These are phyloP conservation scores for Asterochloris sp. DNA, from an alignment of 139 green algal species.

Conservation along the genomic window DNA sequence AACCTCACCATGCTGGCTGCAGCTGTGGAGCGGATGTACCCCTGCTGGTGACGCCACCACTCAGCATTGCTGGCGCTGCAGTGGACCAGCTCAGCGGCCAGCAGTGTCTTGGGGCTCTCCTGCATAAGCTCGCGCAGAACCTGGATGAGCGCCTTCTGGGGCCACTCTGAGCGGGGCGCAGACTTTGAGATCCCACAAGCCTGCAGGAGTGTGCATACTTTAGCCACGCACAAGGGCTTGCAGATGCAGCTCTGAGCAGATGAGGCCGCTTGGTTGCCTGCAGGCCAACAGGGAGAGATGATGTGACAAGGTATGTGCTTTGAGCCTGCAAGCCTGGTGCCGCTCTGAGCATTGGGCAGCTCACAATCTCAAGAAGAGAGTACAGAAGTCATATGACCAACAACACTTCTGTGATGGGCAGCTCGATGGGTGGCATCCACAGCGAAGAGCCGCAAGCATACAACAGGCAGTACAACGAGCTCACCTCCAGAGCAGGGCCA, in stretches of 20 bases:
- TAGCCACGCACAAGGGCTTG: background rate
- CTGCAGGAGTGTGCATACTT: background rate
- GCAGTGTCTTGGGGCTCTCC: constrained; percentile 36
- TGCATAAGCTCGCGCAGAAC: constrained; percentile 40
- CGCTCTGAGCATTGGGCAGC: no score
- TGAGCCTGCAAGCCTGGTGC: no score
- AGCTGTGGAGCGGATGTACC: constrained; percentile 52
- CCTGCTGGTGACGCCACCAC: constrained; percentile 47
- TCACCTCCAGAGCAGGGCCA: constrained; percentile 32
- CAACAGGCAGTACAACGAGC: no score
- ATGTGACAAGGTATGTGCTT: no score
- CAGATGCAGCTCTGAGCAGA: background rate
- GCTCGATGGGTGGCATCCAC: no score
- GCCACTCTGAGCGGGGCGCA: constrained; percentile 38
- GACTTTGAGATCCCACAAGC: constrained; percentile 29
- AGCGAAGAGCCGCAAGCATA: no score
- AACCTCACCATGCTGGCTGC: constrained; percentile 61
- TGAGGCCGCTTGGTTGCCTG: background rate
- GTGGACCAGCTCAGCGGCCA: constrained; percentile 61
- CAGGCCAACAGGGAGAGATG: no score
- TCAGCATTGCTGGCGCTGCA: constrained; percentile 24
- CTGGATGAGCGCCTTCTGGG: constrained; percentile 25
- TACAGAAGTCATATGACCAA: no score
- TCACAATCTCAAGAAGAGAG: no score
- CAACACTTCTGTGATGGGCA: no score